Conservation (phyloP, 1,139 yeast genomes). For the Blastobotrys apis region DNA sequence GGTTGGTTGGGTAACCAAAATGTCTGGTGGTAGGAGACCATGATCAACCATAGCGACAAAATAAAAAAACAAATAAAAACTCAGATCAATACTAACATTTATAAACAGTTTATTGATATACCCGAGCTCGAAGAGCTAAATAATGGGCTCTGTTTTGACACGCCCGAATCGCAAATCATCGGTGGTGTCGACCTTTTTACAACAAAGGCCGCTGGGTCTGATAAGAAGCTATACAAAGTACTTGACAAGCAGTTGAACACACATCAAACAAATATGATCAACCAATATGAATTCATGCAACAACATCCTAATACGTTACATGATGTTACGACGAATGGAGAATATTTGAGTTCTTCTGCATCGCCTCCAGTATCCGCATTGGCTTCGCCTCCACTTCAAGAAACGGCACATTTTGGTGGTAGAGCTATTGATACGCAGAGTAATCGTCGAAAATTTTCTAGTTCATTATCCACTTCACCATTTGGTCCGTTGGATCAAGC, state of each 20-base stretch:
- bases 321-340: not conserved
- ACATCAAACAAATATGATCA: slow-evolving; percentile 24
- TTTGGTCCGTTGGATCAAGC: slow-evolving; percentile 88
- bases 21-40: not conserved
- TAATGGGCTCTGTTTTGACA: slow-evolving; percentile 80
- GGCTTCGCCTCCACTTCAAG: slow-evolving; percentile 19
- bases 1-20: not conserved
- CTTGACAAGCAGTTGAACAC: slow-evolving; percentile 62
- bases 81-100: slow-evolving; percentile 2
- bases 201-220: slow-evolving; percentile 88
- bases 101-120: slow-evolving; percentile 78
- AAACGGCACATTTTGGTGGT: slow-evolving; percentile 4
- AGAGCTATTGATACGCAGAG: slow-evolving; percentile 3
- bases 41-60: slow-evolving; percentile 1
- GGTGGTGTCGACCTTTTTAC: slow-evolving; percentile 96
- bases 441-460: slow-evolving; percentile 4
- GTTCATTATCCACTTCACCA: slow-evolving; percentile 52
- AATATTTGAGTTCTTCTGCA: slow-evolving; percentile 22
- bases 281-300: slow-evolving; percentile 16
- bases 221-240: slow-evolving; percentile 79
- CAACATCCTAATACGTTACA: slow-evolving; percentile 7
- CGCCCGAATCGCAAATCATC: slow-evolving; percentile 77
- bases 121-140: slow-evolving; percentile 86
- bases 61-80: no score
- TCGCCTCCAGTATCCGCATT: slow-evolving; percentile 20